Conservation (phyloP, 305 asterid genomes). For the Fraxinus sp. region DNA sequence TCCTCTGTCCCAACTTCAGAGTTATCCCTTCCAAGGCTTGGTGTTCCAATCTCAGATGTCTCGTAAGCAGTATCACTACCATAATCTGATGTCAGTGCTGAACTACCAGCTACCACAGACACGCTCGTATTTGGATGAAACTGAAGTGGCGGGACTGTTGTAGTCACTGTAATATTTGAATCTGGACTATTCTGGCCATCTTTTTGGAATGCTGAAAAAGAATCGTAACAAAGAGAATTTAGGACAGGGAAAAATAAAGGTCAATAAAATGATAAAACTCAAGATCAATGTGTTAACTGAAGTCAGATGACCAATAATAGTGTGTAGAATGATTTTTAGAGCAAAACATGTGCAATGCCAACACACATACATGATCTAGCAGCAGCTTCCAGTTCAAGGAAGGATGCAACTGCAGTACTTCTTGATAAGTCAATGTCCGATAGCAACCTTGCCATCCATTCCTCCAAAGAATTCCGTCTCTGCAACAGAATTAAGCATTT, state of each 20-base stretch:
- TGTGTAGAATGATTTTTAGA: slow-evolving; percentile 13
- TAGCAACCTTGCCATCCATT: slow-evolving; percentile 83
- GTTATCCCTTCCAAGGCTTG: slow-evolving; percentile 72
- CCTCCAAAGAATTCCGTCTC: slow-evolving; percentile 88
- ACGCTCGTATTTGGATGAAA: slow-evolving; percentile 51
- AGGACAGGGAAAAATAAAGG: slow-evolving; percentile 8
- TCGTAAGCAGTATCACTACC: slow-evolving; percentile 92
- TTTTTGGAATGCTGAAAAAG: slow-evolving; percentile 78
- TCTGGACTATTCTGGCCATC: slow-evolving; percentile 57
- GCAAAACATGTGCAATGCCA: slow-evolving; percentile 14
- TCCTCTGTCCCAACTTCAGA: slow-evolving; percentile 82
- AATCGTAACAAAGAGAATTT: slow-evolving; percentile 7
- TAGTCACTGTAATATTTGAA: slow-evolving; percentile 43
- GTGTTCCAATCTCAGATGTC: slow-evolving; percentile 79
- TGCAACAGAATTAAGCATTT: slow-evolving; percentile 39
- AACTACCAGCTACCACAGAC: slow-evolving; percentile 52
- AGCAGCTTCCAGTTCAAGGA: slow-evolving; percentile 96
- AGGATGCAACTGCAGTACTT: slow-evolving; percentile 79
- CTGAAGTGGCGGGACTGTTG: slow-evolving; percentile 43
- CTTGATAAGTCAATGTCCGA: slow-evolving; percentile 89
- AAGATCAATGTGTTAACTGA: slow-evolving; percentile 12
- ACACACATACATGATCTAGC: slow-evolving; percentile 79
- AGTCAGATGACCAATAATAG: not conserved
- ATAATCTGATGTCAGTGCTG: slow-evolving; percentile 71
- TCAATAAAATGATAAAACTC: slow-evolving; percentile 15